These are phyloP conservation scores for Vigna hirtella DNA, from an alignment of 306 rosid species.

Conservation along the genomic window DNA sequence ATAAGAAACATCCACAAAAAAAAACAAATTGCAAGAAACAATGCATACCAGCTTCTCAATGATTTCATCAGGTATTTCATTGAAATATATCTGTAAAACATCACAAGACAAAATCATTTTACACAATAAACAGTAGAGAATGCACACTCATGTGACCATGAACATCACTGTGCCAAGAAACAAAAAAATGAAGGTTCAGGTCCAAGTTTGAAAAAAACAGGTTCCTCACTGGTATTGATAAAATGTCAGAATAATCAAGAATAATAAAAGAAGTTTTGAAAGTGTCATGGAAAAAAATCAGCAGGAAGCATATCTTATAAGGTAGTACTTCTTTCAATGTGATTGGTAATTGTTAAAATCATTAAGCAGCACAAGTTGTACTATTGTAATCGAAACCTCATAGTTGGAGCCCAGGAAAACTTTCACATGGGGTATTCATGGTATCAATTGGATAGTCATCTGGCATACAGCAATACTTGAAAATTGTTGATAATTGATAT, in stretches of 20 bases:
- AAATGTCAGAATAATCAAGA: slow-evolving; percentile 12
- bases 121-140: neutral
- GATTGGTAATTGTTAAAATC: slow-evolving; percentile 17
- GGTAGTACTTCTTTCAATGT: neutral
- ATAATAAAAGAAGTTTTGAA: slow-evolving; percentile 16
- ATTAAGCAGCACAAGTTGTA: neutral
- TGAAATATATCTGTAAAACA: slow-evolving; percentile 82
- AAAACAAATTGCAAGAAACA: slow-evolving; percentile 36
- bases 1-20: slow-evolving; percentile 36
- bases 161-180: slow-evolving; percentile 21
- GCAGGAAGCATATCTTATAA: neutral
- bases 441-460: neutral
- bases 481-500: neutral
- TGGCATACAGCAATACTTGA: neutral
- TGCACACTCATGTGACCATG: neutral
- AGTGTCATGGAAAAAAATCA: neutral
- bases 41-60: slow-evolving; percentile 83
- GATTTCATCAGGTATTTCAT: slow-evolving; percentile 83
- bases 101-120: slow-evolving; percentile 41
- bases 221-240: neutral
- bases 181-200: slow-evolving; percentile 24
- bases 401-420: neutral
- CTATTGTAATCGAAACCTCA: neutral
- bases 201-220: slow-evolving; percentile 16
- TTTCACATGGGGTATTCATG: neutral